These are phyloP conservation scores for Calvatia gigantea DNA, from an alignment of 768 basidiomycete species.

Conservation along the genomic window DNA sequence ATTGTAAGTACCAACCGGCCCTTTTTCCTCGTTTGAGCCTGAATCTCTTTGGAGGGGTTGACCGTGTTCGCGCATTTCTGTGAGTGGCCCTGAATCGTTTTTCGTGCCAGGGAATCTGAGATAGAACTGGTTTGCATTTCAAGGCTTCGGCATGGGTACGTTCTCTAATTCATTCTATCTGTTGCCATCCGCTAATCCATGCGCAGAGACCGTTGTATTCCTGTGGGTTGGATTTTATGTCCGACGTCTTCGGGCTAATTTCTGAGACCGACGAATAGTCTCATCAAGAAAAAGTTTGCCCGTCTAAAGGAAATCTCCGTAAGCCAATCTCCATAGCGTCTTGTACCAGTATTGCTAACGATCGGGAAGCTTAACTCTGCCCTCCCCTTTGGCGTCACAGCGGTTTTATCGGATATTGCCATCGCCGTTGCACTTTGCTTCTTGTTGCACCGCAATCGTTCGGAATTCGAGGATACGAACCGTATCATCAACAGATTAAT, in stretches of 20 bases:
- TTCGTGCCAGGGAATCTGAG: background rate
- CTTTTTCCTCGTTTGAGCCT: background rate
- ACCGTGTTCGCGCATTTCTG: conserved; percentile 38
- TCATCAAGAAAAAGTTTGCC: conserved; percentile 32
- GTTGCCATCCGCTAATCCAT: background rate
- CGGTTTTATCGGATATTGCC: conserved; percentile 43
- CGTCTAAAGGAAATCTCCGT: conserved; percentile 33
- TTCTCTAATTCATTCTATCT: background rate
- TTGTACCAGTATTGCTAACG: background rate
- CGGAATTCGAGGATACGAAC: conserved; percentile 40
- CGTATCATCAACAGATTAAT: conserved; percentile 41
- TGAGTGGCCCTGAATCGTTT: conserved; percentile 18
- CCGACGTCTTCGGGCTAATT: background rate
- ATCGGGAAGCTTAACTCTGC: conserved; percentile 28
- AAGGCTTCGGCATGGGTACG: conserved; percentile 40
- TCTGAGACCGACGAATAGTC: conserved; percentile 22
- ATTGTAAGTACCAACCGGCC: conserved; percentile 18
- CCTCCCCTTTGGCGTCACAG: conserved; percentile 41
- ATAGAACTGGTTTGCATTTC: background rate
- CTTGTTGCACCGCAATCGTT: conserved; percentile 36
- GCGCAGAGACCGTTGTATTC: conserved; percentile 34
- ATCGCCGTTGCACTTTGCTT: conserved; percentile 41
- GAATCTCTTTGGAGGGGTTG: conserved; percentile 17
- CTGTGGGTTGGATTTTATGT: conserved; percentile 26
- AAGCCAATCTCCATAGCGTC: conserved; percentile 11